A percentile compares a stretch with the other conserved stretches of the same genome.
phyloP scores from a whole-genome alignment of 2,329 filamentous ascomycete genomes.

The Pseudogymnoascus verrucosus region DNA sequence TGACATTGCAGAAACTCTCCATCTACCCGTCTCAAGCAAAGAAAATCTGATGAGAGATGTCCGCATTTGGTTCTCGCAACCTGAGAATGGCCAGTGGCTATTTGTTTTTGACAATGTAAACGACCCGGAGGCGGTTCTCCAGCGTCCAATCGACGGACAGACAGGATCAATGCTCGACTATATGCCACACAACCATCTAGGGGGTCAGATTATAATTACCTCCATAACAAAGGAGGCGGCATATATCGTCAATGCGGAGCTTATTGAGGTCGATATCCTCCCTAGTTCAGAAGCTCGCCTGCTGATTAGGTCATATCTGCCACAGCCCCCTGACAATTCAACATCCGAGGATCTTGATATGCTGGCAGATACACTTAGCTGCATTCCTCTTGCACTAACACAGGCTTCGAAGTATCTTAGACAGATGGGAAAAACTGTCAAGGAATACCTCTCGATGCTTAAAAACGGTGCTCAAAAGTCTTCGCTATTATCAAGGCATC shows the following conservation, averaged over 20 bases:
- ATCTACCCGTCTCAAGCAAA: neutral
- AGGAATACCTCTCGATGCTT: neutral
- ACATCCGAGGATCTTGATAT: neutral
- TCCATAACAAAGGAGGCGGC: neutral
- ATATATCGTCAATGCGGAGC: neutral
- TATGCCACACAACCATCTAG: neutral
- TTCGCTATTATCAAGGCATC: neutral
- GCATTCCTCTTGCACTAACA: neutral
- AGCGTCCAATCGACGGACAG: neutral
- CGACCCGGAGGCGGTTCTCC: neutral
- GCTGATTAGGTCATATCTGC: neutral
- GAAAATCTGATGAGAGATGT: neutral
- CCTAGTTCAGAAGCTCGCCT: neutral
- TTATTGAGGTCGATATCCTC: neutral
- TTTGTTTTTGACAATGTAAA: neutral
- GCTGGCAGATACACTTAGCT: neutral
- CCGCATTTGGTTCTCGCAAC: neutral
- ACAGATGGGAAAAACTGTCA: neutral
- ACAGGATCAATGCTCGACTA: neutral
- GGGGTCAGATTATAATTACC: neutral
- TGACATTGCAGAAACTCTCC: neutral
- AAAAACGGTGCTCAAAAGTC: neutral
- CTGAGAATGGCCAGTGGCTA: neutral
- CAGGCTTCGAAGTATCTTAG: neutral
- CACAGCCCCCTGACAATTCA: neutral